These are phyloP conservation scores for Agrocybe praecox DNA, from an alignment of 768 basidiomycete species.

Conservation along the genomic window DNA sequence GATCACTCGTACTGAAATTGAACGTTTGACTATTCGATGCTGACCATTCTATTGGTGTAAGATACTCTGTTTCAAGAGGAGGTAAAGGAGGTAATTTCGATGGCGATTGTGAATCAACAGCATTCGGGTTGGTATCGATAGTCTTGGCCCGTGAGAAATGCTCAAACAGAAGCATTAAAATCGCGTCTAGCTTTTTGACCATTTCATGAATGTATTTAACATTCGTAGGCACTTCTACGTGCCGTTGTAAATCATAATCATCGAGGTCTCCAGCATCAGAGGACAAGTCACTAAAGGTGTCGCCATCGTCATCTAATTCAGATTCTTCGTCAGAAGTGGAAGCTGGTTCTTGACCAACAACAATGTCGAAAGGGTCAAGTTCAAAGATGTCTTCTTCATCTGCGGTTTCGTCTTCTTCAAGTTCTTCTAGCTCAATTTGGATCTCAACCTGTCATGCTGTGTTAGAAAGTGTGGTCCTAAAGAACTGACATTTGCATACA, in stretches of 20 bases:
- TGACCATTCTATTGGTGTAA: neutral
- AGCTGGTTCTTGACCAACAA: slow-evolving; percentile 71
- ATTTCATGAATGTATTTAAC: slow-evolving; percentile 78
- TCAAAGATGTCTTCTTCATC: slow-evolving; percentile 68
- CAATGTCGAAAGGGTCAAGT: slow-evolving; percentile 84
- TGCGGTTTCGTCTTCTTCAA: slow-evolving; percentile 68
- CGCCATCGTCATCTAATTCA: slow-evolving; percentile 43
- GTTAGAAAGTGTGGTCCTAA: neutral
- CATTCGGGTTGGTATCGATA: slow-evolving; percentile 14
- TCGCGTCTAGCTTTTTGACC: slow-evolving; percentile 90
- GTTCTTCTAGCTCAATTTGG: slow-evolving; percentile 91
- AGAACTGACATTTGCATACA: slow-evolving; percentile 47
- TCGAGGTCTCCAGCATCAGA: slow-evolving; percentile 64
- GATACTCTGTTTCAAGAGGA: slow-evolving; percentile 19
- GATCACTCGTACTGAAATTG: neutral
- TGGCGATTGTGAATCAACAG: slow-evolving; percentile 25
- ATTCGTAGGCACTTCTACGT: slow-evolving; percentile 52
- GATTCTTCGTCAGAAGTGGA: slow-evolving; percentile 39
- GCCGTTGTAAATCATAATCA: slow-evolving; percentile 29
- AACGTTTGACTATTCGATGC: neutral
- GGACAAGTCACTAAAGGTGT: slow-evolving; percentile 72
- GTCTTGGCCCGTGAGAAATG: slow-evolving; percentile 66
- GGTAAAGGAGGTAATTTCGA: slow-evolving; percentile 39
- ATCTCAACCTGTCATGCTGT: slow-evolving; percentile 77
- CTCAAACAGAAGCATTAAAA: slow-evolving; percentile 82